Percentiles rank a stretch among this genome's conserved stretches.
Conservation (phyloP, 2,329 filamentous ascomycete species). For the Paecilomyces niveus region DNA sequence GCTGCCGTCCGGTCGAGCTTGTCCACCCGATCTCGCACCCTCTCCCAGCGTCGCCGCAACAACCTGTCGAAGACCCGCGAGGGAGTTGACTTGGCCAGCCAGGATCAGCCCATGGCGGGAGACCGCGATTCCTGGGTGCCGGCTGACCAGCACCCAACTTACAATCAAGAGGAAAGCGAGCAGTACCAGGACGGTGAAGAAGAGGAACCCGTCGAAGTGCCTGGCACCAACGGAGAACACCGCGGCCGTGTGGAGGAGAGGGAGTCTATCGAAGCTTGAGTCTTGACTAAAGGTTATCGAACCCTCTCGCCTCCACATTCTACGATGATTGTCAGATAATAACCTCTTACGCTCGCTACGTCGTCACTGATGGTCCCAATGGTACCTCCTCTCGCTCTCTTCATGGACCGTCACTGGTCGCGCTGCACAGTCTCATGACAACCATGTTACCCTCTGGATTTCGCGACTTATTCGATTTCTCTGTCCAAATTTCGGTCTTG, state of each 20-base stretch:
- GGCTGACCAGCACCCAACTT: slow-evolving; percentile 51
- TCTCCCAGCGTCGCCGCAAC: slow-evolving; percentile 76
- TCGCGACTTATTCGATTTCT: background rate
- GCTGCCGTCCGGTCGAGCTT: slow-evolving; percentile 83
- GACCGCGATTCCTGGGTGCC: slow-evolving; percentile 77
- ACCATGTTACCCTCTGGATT: background rate
- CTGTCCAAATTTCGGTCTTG: background rate
- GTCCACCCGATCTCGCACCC: slow-evolving; percentile 75
- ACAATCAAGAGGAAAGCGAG: slow-evolving; percentile 38
- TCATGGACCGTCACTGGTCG: background rate
- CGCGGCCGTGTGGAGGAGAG: slow-evolving; percentile 31
- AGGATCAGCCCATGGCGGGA: slow-evolving; percentile 71
- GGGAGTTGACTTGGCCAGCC: slow-evolving; percentile 72
- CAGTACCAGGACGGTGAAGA: slow-evolving; percentile 26
- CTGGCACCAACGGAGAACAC: slow-evolving; percentile 21
- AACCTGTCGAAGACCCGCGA: slow-evolving; percentile 62
- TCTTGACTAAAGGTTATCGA: background rate
- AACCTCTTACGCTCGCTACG: background rate
- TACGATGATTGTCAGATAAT: background rate
- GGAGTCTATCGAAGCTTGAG: slow-evolving; percentile 9
- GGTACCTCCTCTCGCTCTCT: background rate
- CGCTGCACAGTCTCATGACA: background rate
- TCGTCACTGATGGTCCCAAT: background rate
- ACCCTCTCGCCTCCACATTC: background rate
- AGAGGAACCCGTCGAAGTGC: slow-evolving; percentile 26